Evolutionary conservation across 257 asterid species (phyloP).

Genomic region (Ocimum tenuiflorum): DNA sequence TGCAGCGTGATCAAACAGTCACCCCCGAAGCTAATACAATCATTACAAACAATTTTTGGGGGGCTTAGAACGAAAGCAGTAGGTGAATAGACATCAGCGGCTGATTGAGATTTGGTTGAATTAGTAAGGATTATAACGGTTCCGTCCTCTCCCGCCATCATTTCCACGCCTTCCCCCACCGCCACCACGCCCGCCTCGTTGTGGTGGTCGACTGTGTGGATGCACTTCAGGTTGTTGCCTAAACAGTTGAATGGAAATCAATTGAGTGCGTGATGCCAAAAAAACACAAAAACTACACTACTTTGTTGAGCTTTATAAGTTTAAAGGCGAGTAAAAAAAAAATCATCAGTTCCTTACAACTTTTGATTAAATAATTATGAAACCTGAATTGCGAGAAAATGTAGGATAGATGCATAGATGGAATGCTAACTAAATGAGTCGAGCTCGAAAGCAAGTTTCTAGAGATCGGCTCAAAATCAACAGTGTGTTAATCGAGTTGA

Average conservation of each 20-base stretch:
- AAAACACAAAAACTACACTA: too few species aligned
- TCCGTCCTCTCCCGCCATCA: conserved; percentile 47
- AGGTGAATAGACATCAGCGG: background rate
- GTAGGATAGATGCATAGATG: too few species aligned
- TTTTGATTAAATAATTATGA: too few species aligned
- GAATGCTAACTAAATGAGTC: too few species aligned
- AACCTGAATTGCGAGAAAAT: too few species aligned
- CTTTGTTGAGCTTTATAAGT: too few species aligned
- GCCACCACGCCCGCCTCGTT: conserved; percentile 59
- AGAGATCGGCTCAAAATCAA: too few species aligned
- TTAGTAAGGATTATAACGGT: conserved; percentile 74
- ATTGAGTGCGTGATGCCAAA: background rate
- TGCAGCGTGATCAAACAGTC: background rate
- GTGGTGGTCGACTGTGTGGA: conserved; percentile 51
- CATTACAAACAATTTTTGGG: background rate
- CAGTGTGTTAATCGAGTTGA: too few species aligned
- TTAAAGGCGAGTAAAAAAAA: too few species aligned
- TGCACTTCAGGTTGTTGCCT: conserved; percentile 93
- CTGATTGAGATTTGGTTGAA: background rate
- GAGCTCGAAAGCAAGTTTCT: too few species aligned
- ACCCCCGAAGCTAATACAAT: background rate
- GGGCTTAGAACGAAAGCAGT: background rate
- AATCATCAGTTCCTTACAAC: too few species aligned
- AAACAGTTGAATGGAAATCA: conserved; percentile 3
- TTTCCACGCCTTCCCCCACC: conserved; percentile 39